phyloP scores from a whole-genome alignment of 2,329 filamentous ascomycete genomes.

The Aureobasidium sp. region DNA sequence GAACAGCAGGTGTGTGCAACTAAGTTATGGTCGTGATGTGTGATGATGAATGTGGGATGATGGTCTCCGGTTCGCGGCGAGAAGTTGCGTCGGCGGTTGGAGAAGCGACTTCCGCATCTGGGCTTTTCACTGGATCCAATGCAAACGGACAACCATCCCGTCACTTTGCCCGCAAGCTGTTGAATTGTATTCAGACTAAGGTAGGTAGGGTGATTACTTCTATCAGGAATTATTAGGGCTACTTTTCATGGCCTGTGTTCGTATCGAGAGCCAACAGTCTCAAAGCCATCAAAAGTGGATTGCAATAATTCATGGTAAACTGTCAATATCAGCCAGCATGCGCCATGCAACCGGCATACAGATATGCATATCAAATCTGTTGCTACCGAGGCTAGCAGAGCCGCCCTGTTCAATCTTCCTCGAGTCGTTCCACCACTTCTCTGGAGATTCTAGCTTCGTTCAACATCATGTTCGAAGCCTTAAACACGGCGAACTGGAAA shows the following conservation, averaged over 20 bases:
- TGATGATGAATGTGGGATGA: background rate
- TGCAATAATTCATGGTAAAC: background rate
- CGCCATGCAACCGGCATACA: background rate
- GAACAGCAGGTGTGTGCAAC: background rate
- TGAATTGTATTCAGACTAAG: background rate
- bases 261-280: background rate
- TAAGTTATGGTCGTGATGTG: background rate
- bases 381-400: background rate
- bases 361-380: background rate
- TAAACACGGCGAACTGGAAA: background rate
- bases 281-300: background rate
- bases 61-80: background rate
- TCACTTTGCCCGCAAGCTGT: background rate
- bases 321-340: background rate
- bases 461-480: background rate
- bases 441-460: background rate
- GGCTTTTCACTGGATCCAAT: background rate
- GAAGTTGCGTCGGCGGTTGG: background rate
- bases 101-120: conserved; percentile 1
- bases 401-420: background rate
- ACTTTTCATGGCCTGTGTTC: too few species aligned
- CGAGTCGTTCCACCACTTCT: background rate
- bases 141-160: background rate
- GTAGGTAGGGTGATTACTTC: background rate
- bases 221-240: background rate